Evolutionary conservation across 164 flowering plant genomes (phyloP).

Genomic region (Cinnamomum micranthum): DNA sequence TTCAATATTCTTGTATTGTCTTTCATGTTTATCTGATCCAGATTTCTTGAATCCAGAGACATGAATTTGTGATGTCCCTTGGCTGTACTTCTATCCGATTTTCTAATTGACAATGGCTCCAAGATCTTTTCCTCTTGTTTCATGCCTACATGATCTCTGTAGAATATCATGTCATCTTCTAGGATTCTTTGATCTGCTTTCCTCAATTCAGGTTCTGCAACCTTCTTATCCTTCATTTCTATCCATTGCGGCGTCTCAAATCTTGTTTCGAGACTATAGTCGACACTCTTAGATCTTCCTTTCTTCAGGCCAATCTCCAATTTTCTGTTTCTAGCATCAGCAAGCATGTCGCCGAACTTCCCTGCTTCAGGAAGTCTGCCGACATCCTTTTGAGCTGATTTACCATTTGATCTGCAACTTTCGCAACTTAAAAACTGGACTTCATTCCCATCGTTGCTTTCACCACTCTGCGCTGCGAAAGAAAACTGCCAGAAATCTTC

Average conservation of each 20-base stretch:
- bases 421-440: conserved; percentile 18
- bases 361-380: background rate
- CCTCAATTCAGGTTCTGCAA: background rate
- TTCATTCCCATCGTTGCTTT: conserved; percentile 16
- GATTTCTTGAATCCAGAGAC: conserved; percentile 4
- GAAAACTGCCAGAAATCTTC: conserved; percentile 50
- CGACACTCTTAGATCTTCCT: background rate
- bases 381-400: conserved; percentile 6
- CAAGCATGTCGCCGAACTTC: conserved; percentile 25
- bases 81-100: background rate
- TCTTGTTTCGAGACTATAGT: conserved; percentile 11
- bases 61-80: background rate
- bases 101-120: background rate
- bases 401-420: conserved; percentile 20
- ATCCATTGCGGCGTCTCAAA: conserved; percentile 16
- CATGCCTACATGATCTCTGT: background rate
- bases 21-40: background rate
- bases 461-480: conserved; percentile 34
- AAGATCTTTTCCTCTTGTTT: background rate
- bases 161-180: conserved; percentile 9
- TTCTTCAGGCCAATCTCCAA: background rate
- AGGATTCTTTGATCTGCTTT: background rate
- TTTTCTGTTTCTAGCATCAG: conserved; percentile 21
- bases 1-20: background rate
- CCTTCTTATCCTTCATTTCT: conserved; percentile 12